These are phyloP conservation scores for Vishniacozyma victoriae DNA, from an alignment of 768 basidiomycete species.

Conservation along the genomic window DNA sequence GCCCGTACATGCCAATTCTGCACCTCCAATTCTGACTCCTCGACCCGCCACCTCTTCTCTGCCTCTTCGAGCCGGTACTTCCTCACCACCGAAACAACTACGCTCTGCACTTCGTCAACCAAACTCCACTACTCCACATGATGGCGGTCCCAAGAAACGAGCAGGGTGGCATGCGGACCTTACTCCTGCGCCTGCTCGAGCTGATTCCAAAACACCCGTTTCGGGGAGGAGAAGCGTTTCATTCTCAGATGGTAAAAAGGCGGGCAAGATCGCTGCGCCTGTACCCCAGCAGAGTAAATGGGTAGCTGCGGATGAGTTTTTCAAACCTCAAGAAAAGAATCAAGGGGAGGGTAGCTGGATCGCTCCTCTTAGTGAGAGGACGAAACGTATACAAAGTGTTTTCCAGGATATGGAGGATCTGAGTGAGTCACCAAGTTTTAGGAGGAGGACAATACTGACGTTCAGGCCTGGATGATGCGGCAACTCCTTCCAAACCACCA, in stretches of 20 bases:
- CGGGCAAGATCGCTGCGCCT: slow-evolving; percentile 64
- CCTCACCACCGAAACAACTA: slow-evolving; percentile 22
- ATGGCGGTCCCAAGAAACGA: slow-evolving; percentile 22
- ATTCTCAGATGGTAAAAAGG: slow-evolving; percentile 88
- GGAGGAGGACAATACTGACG: not conserved
- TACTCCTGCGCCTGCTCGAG: slow-evolving; percentile 18
- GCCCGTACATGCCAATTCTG: slow-evolving; percentile 18
- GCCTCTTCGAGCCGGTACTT: slow-evolving; percentile 10
- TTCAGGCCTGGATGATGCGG: slow-evolving; percentile 29
- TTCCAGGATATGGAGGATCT: slow-evolving; percentile 66
- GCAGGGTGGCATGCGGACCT: slow-evolving; percentile 27
- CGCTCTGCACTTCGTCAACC: slow-evolving; percentile 35
- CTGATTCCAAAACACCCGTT: slow-evolving; percentile 8
- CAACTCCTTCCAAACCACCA: slow-evolving; percentile 45
- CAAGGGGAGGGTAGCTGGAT: slow-evolving; percentile 17
- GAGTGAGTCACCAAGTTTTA: slow-evolving; percentile 54
- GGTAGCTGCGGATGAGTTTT: slow-evolving; percentile 13
- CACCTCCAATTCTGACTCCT: slow-evolving; percentile 33
- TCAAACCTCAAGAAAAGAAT: slow-evolving; percentile 8
- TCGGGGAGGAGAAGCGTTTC: slow-evolving; percentile 57
- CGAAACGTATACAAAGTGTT: slow-evolving; percentile 75
- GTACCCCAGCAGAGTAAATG: slow-evolving; percentile 7
- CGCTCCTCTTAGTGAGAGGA: slow-evolving; percentile 55
- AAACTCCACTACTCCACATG: slow-evolving; percentile 26
- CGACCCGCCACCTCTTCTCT: slow-evolving; percentile 10